phyloP scores from a whole-genome alignment of 257 asterid genomes.

The Rhazya stricta region DNA sequence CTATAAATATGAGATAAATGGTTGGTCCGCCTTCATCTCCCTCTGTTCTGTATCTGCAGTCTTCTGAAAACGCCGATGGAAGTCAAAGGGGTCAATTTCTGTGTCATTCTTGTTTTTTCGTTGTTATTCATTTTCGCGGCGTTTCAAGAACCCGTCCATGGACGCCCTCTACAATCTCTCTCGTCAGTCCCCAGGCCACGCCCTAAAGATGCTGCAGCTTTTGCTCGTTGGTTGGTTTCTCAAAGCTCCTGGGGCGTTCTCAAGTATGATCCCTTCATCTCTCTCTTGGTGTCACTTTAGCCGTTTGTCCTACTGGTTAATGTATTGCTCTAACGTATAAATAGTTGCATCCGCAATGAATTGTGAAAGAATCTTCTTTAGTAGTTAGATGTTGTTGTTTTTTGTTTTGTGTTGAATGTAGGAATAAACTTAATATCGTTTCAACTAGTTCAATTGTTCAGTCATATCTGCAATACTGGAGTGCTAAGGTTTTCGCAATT shows the following conservation, averaged over 20 bases:
- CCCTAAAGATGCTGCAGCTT: conserved; percentile 55
- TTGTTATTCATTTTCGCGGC: conserved; percentile 25
- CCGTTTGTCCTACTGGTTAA: not conserved
- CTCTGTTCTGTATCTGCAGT: not conserved
- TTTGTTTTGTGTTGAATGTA: no score
- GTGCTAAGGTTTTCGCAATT: not conserved
- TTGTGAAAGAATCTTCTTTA: not conserved
- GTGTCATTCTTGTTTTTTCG: not conserved
- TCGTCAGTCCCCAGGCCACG: conserved; percentile 38
- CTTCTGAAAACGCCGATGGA: not conserved
- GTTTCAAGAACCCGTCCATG: conserved; percentile 35
- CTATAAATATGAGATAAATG: not conserved
- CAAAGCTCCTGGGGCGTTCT: conserved; percentile 88
- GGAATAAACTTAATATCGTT: not conserved
- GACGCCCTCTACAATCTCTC: conserved; percentile 38
- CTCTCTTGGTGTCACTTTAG: not conserved
- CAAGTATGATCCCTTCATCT: conserved; percentile 29
- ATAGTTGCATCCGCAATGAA: not conserved
- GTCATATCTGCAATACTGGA: not conserved
- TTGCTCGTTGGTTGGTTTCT: conserved; percentile 90
- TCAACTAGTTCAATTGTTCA: not conserved
- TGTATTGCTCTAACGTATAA: not conserved
- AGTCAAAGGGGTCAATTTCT: not conserved
- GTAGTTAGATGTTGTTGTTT: not conserved
- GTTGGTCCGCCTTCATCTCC: not conserved